These are phyloP conservation scores for Arachis stenosperma DNA, from an alignment of 306 rosid species.

Conservation along the genomic window DNA sequence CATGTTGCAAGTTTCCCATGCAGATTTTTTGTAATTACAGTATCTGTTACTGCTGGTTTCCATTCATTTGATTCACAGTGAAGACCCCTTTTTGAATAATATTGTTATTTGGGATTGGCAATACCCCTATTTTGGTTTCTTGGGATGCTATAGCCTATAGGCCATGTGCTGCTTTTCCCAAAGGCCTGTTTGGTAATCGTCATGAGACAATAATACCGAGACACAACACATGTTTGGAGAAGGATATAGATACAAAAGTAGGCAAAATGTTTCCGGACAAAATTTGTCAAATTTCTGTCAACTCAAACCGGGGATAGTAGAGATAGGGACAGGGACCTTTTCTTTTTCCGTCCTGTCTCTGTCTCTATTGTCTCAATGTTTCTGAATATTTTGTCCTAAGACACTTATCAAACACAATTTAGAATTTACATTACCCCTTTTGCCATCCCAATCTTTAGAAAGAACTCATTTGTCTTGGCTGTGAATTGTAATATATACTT, in stretches of 20 bases:
- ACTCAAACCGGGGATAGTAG: too few species aligned
- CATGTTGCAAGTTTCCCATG: neutral
- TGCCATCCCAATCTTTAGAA: neutral
- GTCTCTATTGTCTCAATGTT: too few species aligned
- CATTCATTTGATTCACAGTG: neutral
- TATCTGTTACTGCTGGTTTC: neutral
- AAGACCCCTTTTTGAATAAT: neutral
- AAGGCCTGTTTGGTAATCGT: too few species aligned
- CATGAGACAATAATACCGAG: too few species aligned
- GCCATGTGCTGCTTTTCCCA: slow-evolving; percentile 1
- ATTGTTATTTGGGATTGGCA: slow-evolving; percentile 2
- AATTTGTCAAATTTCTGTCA: too few species aligned
- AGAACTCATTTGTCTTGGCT: slow-evolving; percentile 12
- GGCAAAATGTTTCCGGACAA: too few species aligned
- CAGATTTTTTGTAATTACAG: neutral
- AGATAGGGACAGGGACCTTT: too few species aligned
- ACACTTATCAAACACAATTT: neutral
- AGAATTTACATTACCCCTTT: neutral
- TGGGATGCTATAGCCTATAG: neutral
- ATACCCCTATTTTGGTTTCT: neutral
- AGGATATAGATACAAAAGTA: too few species aligned
- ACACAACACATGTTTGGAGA: too few species aligned
- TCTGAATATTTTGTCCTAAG: too few species aligned
- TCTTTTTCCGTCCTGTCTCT: too few species aligned
- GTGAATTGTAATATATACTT: slow-evolving; percentile 6